These are phyloP conservation scores for Priceomyces fermenticarens DNA, from an alignment of 805 yeast genomes.

Conservation along the genomic window DNA sequence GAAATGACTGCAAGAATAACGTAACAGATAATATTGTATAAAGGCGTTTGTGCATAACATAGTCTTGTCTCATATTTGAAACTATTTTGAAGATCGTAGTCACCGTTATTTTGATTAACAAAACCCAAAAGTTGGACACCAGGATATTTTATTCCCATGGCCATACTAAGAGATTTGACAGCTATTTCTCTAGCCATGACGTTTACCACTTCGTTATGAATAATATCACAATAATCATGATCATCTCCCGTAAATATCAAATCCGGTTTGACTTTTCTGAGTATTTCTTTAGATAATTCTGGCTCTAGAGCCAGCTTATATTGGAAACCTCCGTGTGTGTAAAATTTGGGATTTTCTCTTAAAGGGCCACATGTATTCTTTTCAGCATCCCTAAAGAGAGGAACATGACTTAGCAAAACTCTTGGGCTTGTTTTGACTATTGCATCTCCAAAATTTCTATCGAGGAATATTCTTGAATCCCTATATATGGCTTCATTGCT, in stretches of 20 bases:
- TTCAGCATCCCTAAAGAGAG: slow-evolving; percentile 67
- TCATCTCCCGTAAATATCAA: slow-evolving; percentile 89
- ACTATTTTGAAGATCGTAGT: slow-evolving; percentile 17
- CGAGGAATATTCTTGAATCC: slow-evolving; percentile 56
- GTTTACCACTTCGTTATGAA: slow-evolving; percentile 39
- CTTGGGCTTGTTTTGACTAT: slow-evolving; percentile 43
- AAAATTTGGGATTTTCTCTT: slow-evolving; percentile 63
- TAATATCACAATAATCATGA: slow-evolving; percentile 87
- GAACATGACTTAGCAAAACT: slow-evolving; percentile 81
- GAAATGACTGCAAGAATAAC: slow-evolving; percentile 32
- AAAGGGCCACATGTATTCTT: slow-evolving; percentile 65
- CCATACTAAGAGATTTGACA: slow-evolving; percentile 39
- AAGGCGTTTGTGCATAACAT: slow-evolving; percentile 48
- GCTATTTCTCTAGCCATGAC: slow-evolving; percentile 29
- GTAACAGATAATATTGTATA: slow-evolving; percentile 37
- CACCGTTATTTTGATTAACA: slow-evolving; percentile 8
- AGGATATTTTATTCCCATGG: slow-evolving; percentile 39
- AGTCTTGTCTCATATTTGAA: slow-evolving; percentile 33
- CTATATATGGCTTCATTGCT: slow-evolving; percentile 34
- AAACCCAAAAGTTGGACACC: slow-evolving; percentile 39
- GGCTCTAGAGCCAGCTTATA: slow-evolving; percentile 80
- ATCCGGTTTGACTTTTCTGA: slow-evolving; percentile 60
- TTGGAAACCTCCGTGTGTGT: slow-evolving; percentile 70
- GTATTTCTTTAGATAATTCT: slow-evolving; percentile 53
- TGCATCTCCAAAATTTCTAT: slow-evolving; percentile 14